These are phyloP conservation scores for Tilletiopsis washingtonensis DNA, from an alignment of 1,284 basidiomycete genomes.

Conservation along the genomic window DNA sequence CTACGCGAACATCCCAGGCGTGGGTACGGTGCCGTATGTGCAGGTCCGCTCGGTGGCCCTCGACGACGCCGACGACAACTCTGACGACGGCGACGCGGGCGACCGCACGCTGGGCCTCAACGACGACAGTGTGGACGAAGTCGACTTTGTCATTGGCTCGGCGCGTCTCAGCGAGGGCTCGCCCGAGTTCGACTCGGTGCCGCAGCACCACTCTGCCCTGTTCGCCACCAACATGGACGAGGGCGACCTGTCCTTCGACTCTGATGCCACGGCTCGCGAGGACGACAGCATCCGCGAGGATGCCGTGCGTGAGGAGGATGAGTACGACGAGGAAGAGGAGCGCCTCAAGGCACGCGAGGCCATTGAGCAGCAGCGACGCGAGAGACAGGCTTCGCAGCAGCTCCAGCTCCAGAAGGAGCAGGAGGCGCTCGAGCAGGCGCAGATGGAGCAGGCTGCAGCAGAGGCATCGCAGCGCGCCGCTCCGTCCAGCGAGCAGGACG, in stretches of 20 bases:
- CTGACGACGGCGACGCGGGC: slow-evolving; percentile 12
- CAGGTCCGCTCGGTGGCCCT: slow-evolving; percentile 21
- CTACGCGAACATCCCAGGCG: slow-evolving; percentile 6
- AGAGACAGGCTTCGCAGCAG: neutral
- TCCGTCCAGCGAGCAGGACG: neutral
- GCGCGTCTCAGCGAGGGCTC: slow-evolving; percentile 13
- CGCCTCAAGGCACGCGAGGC: neutral
- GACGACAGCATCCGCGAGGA: slow-evolving; percentile 8
- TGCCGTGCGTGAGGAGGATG: slow-evolving; percentile 8
- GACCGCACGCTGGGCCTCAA: slow-evolving; percentile 24
- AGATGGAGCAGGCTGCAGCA: neutral
- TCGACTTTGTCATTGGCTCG: slow-evolving; percentile 36
- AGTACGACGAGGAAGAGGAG: slow-evolving; percentile 5
- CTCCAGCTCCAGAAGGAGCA: too few relatives aligned
- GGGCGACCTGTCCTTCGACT: neutral
- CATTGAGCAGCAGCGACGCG: neutral
- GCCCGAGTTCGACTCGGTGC: neutral
- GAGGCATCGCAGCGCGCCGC: neutral
- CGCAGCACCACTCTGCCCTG: neutral
- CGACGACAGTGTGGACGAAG: slow-evolving; percentile 38
- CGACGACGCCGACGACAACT: slow-evolving; percentile 28
- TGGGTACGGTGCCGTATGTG: slow-evolving; percentile 5
- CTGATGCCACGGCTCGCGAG: neutral
- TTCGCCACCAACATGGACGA: neutral
- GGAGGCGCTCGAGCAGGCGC: too few relatives aligned